phyloP scores from a whole-genome alignment of 768 basidiomycete genomes.

The Candolleomyces eurysporus region DNA sequence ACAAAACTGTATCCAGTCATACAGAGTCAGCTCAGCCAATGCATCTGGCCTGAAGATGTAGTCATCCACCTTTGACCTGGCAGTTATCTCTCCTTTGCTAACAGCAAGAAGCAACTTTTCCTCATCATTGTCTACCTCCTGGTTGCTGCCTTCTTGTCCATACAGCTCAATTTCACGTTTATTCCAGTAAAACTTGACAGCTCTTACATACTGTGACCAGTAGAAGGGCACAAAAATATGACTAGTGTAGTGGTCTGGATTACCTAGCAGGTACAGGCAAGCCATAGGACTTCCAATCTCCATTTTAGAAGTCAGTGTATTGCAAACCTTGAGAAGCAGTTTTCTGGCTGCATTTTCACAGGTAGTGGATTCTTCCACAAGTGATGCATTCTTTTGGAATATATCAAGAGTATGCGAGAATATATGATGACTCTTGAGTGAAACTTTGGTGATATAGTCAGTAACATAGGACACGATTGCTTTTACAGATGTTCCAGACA shows the following conservation, averaged over 20 bases:
- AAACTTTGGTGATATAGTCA: constrained; percentile 42
- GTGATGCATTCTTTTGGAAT: constrained; percentile 23
- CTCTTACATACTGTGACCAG: constrained; percentile 29
- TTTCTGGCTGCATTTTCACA: constrained; percentile 26
- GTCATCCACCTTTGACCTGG: constrained; percentile 27
- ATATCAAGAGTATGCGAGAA: constrained; percentile 30
- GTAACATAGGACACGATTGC: constrained; percentile 36
- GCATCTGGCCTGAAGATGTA: constrained; percentile 26
- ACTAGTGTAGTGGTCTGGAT: constrained; percentile 30
- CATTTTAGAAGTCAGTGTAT: constrained; percentile 27
- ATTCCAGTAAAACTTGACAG: constrained; percentile 11
- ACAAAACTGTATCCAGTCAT: constrained; percentile 25
- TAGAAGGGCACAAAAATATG: constrained; percentile 22
- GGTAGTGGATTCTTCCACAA: constrained; percentile 11
- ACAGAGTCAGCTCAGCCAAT: constrained; percentile 18
- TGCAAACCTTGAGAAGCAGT: constrained; percentile 35
- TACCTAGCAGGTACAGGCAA: constrained; percentile 20
- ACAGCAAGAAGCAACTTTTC: constrained; percentile 20
- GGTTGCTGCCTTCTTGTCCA: not conserved
- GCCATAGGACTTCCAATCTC: constrained; percentile 28
- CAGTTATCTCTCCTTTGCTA: constrained; percentile 16
- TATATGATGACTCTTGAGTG: constrained; percentile 35
- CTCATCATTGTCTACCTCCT: not conserved
- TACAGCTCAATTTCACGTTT: not conserved
- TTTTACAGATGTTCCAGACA: constrained; percentile 39